Base-by-base conservation (phyloP, 805 yeast species). In the Pichia insulana region DNA sequence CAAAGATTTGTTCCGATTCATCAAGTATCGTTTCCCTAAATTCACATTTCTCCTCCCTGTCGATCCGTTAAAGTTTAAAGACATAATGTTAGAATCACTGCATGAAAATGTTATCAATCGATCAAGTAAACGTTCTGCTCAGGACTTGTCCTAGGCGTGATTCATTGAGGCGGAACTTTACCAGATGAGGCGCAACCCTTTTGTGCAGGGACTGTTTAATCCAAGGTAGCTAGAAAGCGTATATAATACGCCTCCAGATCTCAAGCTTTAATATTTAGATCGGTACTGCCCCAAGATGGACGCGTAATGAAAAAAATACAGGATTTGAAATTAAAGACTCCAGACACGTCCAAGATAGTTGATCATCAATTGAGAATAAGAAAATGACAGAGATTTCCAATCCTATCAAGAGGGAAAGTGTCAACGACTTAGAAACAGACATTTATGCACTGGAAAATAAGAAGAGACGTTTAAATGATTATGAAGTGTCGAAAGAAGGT, bases 1-100 rank as follows among this genome's bases (percentile, higher is more conserved):
- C 50, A 71, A 58, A 43, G 65, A 51, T 45, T 68, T 60, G 58
- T 70, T 54, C 47, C 62, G 41, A 40, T 59, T 43, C 7, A 41
- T 15, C 19, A 56, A 45, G 13, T 43, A 46, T 18, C 65, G 44
- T 35, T 53, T 54, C 53, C 60, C 60, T 59, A 76, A 69, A 65
- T 90, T 83, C 47, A 83, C 74, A 33, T 53, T 56, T 40, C 66
- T 45, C 36, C 54, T 54, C 19, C 46, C 46, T 3, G 66, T 61
- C 1, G 57, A 42, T 5, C 68, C 68, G 3, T 58, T 61, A 40
- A 62, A 63, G 42, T 63, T 63, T 28, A 53, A 40, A 28, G 51
- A 50, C 61, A 57, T 57, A 25, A 34, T n/a, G 17, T 33, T n/a
- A n/a, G n/a, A n/a, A n/a, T n/a, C n/a, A n/a, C n/a, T n/a, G n/a